Conservation (phyloP, 169 alveolate genomes). For the Cryptosporidium viatorum region DNA sequence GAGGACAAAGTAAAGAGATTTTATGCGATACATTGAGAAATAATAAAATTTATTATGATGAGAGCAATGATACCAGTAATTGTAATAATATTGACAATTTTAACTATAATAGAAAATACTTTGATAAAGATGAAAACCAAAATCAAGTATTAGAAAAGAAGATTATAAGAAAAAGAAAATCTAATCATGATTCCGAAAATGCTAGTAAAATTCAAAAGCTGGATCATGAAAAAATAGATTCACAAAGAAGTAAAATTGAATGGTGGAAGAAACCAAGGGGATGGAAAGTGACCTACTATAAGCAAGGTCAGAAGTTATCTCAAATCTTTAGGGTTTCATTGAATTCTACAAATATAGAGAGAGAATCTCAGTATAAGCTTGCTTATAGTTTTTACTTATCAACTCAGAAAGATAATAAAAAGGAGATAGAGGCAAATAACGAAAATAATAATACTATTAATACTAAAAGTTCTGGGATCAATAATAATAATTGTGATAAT, state of each 20-base stretch:
- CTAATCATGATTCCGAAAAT: not conserved
- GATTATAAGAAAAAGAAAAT: not conserved
- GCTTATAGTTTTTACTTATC: constrained; percentile 46
- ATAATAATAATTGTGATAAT: not conserved
- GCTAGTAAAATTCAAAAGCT: not conserved
- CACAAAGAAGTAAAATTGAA: constrained; percentile 22
- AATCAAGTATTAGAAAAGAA: not conserved
- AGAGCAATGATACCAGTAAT: not conserved
- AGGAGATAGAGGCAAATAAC: not conserved
- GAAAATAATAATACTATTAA: not conserved
- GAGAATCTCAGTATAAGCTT: constrained; percentile 54
- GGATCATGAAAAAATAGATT: not conserved
- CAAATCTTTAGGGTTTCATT: constrained; percentile 41
- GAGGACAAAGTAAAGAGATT: constrained; percentile 13
- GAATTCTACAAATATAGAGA: constrained; percentile 18
- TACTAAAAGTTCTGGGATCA: not conserved
- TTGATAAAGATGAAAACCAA: not conserved
- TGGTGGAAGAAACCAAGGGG: constrained; percentile 76
- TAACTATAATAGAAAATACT: not conserved
- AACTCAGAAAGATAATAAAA: not conserved
- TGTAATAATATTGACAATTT: not conserved
- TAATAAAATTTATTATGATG: not conserved
- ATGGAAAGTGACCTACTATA: constrained; percentile 63
- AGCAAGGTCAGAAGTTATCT: constrained; percentile 24
- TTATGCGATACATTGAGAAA: not conserved